Evolutionary conservation across 306 rosid genomes (phyloP).

Genomic region (Abrus precatorius): DNA sequence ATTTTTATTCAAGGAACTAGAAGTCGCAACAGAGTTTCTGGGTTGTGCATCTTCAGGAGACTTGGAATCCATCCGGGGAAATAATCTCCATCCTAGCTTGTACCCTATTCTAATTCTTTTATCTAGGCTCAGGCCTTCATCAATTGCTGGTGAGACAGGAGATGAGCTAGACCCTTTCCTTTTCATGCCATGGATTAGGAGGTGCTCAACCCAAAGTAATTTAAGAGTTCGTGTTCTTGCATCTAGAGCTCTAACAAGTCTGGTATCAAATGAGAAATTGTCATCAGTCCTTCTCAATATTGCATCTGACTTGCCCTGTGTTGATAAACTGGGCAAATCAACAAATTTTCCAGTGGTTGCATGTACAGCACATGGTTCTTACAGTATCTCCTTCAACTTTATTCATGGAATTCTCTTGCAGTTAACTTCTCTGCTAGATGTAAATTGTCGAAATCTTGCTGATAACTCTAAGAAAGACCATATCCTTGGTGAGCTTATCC

Average conservation of each 20-base stretch:
- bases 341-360: slow-evolving; percentile 41
- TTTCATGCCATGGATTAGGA: slow-evolving; percentile 85
- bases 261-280: slow-evolving; percentile 89
- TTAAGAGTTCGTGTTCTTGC: slow-evolving; percentile 93
- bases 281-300: slow-evolving; percentile 71
- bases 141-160: slow-evolving; percentile 85
- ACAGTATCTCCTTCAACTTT: slow-evolving; percentile 65
- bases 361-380: slow-evolving; percentile 41
- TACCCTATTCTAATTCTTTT: slow-evolving; percentile 90
- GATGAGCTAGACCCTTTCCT: slow-evolving; percentile 92
- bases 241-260: slow-evolving; percentile 86
- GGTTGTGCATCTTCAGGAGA: slow-evolving; percentile 62
- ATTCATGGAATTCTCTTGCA: slow-evolving; percentile 91
- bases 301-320: slow-evolving; percentile 77
- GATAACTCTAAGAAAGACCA: slow-evolving; percentile 82
- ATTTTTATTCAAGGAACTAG: slow-evolving; percentile 80
- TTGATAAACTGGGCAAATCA: slow-evolving; percentile 49
- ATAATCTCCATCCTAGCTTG: slow-evolving; percentile 93
- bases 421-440: slow-evolving; percentile 77
- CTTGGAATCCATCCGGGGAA: slow-evolving; percentile 67
- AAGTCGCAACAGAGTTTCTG: slow-evolving; percentile 81
- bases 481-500: slow-evolving; percentile 69
- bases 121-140: slow-evolving; percentile 93
- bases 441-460: slow-evolving; percentile 80
- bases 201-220: slow-evolving; percentile 90